Conservation (phyloP, 805 yeast species). For the Naumovozyma dairenensis region DNA sequence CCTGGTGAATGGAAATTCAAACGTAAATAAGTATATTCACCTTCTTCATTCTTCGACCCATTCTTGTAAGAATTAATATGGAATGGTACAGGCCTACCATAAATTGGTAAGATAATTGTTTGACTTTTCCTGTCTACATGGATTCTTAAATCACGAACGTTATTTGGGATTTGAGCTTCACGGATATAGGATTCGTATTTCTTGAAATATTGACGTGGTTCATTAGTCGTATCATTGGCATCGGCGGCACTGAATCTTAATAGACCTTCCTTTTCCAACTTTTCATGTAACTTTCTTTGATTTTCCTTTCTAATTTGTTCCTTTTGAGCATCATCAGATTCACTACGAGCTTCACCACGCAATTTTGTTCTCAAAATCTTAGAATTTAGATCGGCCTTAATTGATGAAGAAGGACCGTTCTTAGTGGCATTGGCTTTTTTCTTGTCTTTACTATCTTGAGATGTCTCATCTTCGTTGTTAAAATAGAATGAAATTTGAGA, state of each 20-base stretch:
- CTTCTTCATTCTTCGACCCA: constrained; percentile 93
- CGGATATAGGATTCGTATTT: constrained; percentile 90
- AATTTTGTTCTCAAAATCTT: constrained; percentile 69
- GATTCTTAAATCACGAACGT: constrained; percentile 73
- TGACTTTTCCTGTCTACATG: constrained; percentile 83
- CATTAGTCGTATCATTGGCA: constrained; percentile 45
- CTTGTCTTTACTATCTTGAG: constrained; percentile 34
- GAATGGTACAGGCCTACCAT: constrained; percentile 96
- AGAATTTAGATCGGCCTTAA: constrained; percentile 35
- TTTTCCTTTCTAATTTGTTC: constrained; percentile 74
- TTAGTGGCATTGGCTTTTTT: constrained; percentile 26
- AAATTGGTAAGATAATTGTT: constrained; percentile 80
- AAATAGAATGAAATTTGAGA: constrained; percentile 77
- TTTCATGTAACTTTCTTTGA: constrained; percentile 75
- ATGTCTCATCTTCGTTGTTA: constrained; percentile 52
- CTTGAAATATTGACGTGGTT: constrained; percentile 55
- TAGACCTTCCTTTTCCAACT: constrained; percentile 78
- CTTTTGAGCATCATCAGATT: constrained; percentile 62
- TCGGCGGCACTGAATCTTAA: constrained; percentile 73
- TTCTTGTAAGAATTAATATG: constrained; percentile 90
- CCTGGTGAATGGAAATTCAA: constrained; percentile 93
- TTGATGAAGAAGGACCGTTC: constrained; percentile 19
- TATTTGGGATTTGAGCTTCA: constrained; percentile 81
- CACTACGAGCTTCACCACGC: constrained; percentile 59
- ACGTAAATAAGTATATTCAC: constrained; percentile 84